phyloP scores from a whole-genome alignment of 352 stramenopile species.

The Globisporangium radiosum region DNA sequence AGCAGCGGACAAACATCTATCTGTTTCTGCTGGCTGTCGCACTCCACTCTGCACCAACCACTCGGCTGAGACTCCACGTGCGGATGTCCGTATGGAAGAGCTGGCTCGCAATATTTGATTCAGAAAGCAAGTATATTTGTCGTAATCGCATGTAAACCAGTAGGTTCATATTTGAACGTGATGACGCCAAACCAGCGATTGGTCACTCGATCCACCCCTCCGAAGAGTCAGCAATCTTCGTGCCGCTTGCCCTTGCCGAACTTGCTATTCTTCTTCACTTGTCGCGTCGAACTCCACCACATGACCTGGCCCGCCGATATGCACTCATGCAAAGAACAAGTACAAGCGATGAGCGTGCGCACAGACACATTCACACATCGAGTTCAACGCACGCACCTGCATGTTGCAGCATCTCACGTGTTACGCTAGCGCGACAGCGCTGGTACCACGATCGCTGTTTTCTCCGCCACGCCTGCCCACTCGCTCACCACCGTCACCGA shows the following conservation, averaged over 20 bases:
- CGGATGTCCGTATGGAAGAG: too few relatives aligned
- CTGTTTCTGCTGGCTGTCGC: too few relatives aligned
- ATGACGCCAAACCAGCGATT: neutral
- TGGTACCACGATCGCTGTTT: neutral
- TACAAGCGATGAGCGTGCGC: neutral
- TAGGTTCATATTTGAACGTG: neutral
- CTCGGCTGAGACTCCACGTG: too few relatives aligned
- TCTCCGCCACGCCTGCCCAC: neutral
- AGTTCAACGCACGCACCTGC: neutral
- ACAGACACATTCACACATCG: neutral
- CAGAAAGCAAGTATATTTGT: too few relatives aligned
- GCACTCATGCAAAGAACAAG: neutral
- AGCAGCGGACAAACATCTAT: too few relatives aligned
- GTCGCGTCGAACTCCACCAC: neutral
- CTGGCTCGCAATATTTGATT: too few relatives aligned
- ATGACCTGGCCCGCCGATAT: neutral
- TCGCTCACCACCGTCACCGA: neutral
- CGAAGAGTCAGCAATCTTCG: neutral
- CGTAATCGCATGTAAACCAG: too few relatives aligned
- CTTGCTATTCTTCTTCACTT: conserved; percentile 4
- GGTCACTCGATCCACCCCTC: neutral
- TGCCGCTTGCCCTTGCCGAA: neutral
- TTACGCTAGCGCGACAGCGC: neutral
- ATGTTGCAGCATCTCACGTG: neutral
- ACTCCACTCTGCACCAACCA: too few relatives aligned